Evolutionary conservation across 805 yeast species (phyloP), one percentile per base, ranked within the genome.

Genomic region (Candida endomychidarum): DNA sequence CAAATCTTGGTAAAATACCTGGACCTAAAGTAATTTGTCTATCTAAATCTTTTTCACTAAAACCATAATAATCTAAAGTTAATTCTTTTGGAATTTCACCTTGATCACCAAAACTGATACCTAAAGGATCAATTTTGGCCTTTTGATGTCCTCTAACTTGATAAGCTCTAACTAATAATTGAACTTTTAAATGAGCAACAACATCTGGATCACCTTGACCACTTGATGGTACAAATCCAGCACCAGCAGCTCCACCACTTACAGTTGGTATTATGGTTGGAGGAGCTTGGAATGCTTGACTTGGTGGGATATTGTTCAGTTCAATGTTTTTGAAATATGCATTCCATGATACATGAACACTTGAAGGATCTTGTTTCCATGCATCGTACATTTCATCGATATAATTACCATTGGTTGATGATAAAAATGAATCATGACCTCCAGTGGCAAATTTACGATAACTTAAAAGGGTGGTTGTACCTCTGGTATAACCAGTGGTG

Each of bases 81-180:
- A 93, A 75, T 70, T 93, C 99, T 58, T 75, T 81, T 48, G 99
- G 97, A 32, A 75, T 48, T 12, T 74, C 70, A 14, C 36, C 33
- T 56, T 78, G 78, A 56, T 80, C 86, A 53, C 93, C 97, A 59
- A 81, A 86, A 14, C 90, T 80, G 57, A 91, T 85, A 25, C 85
- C 91, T 58, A 93, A 73, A n/a, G 99, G 99, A 66, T 93, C 99
- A 47, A 89, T 83, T 54, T 81, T 83, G 33, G 98, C 97, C 72
- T 86, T 87, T 65, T 83, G 85, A 66, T 93, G 99, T 52, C 99
- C 99, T 67, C 98, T 82, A 38, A 93, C 99, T 73, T 93, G 99
- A 70, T 90, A 93, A 21, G 99, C 99, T 66, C 99, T 86, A 48
- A 95, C 97, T 55, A 93, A 76, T 54, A 93, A 78, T 75, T 93